Conservation (phyloP, 2,329 filamentous ascomycete genomes). For the Aspergillus versicolor region DNA sequence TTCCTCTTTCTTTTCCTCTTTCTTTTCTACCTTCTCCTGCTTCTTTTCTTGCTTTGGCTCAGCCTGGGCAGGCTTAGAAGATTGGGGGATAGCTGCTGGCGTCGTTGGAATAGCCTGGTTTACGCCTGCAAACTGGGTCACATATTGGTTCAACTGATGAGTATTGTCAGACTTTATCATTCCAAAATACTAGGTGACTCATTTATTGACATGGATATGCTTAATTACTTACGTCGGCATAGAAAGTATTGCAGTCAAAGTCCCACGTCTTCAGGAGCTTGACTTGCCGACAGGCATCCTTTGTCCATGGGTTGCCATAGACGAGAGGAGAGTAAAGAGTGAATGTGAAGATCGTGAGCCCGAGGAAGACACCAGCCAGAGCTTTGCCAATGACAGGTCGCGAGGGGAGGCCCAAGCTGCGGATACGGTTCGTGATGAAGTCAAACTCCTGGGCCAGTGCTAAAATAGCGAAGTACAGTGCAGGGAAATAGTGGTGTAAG, state of each 20-base stretch:
- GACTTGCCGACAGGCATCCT: constrained; percentile 77
- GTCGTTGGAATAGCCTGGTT: constrained; percentile 26
- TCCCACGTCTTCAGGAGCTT: constrained; percentile 92
- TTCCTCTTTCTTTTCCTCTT: constrained; percentile 11
- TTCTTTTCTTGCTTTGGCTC: constrained; percentile 8
- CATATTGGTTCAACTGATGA: constrained; percentile 41
- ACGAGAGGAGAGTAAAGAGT: constrained; percentile 81
- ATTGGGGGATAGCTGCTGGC: constrained; percentile 13
- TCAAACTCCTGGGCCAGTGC: constrained; percentile 87
- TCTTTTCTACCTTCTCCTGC: constrained; percentile 12
- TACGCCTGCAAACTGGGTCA: constrained; percentile 28
- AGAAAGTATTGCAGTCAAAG: constrained; percentile 96
- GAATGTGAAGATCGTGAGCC: constrained; percentile 73
- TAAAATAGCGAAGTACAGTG: constrained; percentile 91
- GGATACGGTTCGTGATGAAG: constrained; percentile 73
- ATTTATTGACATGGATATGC: constrained; percentile 28
- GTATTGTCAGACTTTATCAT: constrained; percentile 26
- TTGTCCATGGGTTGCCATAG: constrained; percentile 94
- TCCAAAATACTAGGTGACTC: constrained; percentile 16
- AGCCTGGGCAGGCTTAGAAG: constrained; percentile 8
- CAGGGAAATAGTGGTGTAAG: constrained; percentile 97
- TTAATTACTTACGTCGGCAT: constrained; percentile 71
- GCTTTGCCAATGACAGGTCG: constrained; percentile 72
- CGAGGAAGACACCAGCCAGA: constrained; percentile 72
- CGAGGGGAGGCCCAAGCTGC: constrained; percentile 65